Evolutionary conservation across 2,329 filamentous ascomycete genomes (phyloP).

Genomic region (Penicillium sp.): DNA sequence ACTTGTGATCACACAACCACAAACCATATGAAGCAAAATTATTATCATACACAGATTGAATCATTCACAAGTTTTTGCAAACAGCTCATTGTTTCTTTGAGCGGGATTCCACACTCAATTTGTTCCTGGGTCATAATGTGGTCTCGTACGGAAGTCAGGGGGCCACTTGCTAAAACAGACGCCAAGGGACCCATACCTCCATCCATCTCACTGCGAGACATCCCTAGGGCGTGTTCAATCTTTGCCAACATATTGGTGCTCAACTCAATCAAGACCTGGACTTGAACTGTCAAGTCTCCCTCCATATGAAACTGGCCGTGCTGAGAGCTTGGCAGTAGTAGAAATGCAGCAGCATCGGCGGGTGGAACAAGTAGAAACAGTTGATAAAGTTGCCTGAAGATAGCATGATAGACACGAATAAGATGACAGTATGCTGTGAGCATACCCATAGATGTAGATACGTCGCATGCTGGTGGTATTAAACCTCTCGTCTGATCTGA

Average conservation of each 20-base stretch:
- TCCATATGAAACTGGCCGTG: constrained; percentile 12
- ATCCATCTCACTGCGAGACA: neutral
- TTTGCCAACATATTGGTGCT: constrained; percentile 12
- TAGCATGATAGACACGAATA: constrained; percentile 12
- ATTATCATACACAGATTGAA: neutral
- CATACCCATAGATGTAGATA: constrained; percentile 12
- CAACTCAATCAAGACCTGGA: constrained; percentile 13
- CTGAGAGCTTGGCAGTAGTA: constrained; percentile 11
- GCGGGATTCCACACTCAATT: constrained; percentile 1
- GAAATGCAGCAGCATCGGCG: constrained; percentile 7
- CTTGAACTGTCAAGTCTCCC: constrained; percentile 7
- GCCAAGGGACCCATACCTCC: neutral
- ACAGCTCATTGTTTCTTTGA: constrained; percentile 17
- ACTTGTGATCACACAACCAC: neutral
- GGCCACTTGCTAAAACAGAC: neutral
- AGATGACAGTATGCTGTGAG: constrained; percentile 18
- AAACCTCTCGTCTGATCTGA: neutral
- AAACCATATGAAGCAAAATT: neutral
- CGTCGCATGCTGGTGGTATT: neutral
- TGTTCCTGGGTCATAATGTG: constrained; percentile 15
- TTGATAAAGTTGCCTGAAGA: constrained; percentile 20
- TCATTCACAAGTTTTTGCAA: constrained; percentile 15
- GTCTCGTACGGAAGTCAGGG: constrained; percentile 11
- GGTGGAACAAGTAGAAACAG: constrained; percentile 16
- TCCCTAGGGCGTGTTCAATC: constrained; percentile 11